phyloP scores from a whole-genome alignment of 345 rosid species.

The Eucalyptus urophylla region DNA sequence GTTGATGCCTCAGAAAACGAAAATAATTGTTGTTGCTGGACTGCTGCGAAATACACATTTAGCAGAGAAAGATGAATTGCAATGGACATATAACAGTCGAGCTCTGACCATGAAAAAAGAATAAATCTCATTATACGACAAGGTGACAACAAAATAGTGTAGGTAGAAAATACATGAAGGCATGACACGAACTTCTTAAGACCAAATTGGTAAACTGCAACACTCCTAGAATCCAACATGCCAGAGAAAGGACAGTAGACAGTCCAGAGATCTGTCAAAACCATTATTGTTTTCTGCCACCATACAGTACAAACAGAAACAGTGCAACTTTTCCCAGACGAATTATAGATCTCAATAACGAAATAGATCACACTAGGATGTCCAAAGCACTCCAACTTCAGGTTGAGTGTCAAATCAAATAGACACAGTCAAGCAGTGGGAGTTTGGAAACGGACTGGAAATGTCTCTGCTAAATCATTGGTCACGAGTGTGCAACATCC shows the following conservation, averaged over 20 bases:
- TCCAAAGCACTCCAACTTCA: not conserved
- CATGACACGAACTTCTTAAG: not conserved
- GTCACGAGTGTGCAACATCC: not conserved
- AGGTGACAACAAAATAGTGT: not conserved
- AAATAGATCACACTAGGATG: not conserved
- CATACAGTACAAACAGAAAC: not conserved
- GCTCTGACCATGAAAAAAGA: not conserved
- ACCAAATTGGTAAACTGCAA: not conserved
- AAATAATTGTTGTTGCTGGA: not conserved
- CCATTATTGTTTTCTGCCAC: not conserved
- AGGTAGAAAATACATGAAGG: not conserved
- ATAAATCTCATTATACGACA: not conserved
- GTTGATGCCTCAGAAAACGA: not conserved
- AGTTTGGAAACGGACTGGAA: not conserved
- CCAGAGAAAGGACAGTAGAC: not conserved
- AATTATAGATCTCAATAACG: not conserved
- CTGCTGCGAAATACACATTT: not conserved
- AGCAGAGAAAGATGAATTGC: not conserved
- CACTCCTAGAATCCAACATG: not conserved
- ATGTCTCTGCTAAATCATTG: not conserved
- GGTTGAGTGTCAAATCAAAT: not conserved
- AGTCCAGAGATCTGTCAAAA: not conserved
- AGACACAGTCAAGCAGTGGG: not conserved
- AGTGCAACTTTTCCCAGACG: not conserved
- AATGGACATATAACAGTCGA: not conserved